phyloP scores from a whole-genome alignment of 2,329 filamentous ascomycete species.

The Fusarium brachygibbosum region DNA sequence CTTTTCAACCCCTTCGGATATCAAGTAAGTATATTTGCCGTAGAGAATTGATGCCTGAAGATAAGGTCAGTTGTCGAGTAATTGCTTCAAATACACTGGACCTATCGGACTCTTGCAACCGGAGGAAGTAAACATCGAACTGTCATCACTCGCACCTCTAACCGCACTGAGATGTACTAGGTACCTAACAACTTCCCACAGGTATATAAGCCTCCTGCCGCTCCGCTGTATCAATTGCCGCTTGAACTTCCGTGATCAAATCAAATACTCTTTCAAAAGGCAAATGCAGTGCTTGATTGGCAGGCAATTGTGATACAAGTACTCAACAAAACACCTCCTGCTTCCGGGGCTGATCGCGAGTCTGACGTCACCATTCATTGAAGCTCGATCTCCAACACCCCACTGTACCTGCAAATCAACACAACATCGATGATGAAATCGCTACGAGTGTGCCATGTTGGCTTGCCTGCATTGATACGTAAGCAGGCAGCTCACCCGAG shows the following conservation, averaged over 20 bases:
- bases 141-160: not conserved
- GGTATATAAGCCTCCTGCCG: not conserved
- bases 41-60: not conserved
- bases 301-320: slow-evolving; percentile 10
- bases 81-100: not conserved
- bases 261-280: not conserved
- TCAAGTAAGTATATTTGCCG: not conserved
- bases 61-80: not conserved
- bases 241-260: not conserved
- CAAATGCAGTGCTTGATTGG: slow-evolving; percentile 18
- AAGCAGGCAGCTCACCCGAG: slow-evolving; percentile 19
- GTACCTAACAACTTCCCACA: not conserved
- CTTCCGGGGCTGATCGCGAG: slow-evolving; percentile 8
- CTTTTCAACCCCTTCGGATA: not conserved
- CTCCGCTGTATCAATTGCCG: not conserved
- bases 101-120: not conserved
- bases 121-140: slow-evolving; percentile 1
- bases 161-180: not conserved
- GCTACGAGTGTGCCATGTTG: slow-evolving; percentile 42
- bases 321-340: slow-evolving; percentile 23
- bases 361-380: slow-evolving; percentile 40
- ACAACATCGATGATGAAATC: slow-evolving; percentile 50
- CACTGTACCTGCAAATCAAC: slow-evolving; percentile 18
- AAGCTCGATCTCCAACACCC: slow-evolving; percentile 32
- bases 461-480: slow-evolving; percentile 33